These are phyloP conservation scores for Torrubiella hemipterigena DNA, from an alignment of 2,329 filamentous ascomycete genomes.

Conservation along the genomic window DNA sequence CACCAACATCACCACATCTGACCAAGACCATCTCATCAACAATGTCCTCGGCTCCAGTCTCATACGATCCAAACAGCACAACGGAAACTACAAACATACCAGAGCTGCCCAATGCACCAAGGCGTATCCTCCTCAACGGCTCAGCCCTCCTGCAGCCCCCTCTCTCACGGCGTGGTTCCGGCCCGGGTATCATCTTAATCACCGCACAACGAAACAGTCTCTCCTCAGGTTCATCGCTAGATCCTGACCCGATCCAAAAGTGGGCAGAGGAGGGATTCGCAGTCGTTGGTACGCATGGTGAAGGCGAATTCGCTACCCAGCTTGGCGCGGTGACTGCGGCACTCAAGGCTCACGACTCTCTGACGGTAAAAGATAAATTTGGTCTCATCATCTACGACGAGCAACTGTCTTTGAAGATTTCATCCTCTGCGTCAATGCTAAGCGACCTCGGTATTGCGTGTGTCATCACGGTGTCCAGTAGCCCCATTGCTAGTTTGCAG, in stretches of 20 bases:
- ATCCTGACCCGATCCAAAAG: slow-evolving; percentile 17
- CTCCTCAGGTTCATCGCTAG: slow-evolving; percentile 4
- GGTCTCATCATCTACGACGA: slow-evolving; percentile 1
- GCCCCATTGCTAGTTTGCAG: neutral
- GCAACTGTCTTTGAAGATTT: neutral
- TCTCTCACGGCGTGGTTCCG: slow-evolving; percentile 17
- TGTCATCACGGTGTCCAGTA: too few relatives aligned
- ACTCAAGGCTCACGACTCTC: neutral
- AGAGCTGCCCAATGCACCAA: slow-evolving; percentile 5
- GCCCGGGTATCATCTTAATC: slow-evolving; percentile 20
- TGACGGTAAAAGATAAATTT: neutral
- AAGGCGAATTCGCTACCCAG: neutral
- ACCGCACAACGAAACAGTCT: slow-evolving; percentile 5
- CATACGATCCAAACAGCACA: neutral
- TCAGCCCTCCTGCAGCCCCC: slow-evolving; percentile 11
- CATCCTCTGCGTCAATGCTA: too few relatives aligned
- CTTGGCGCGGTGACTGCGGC: neutral
- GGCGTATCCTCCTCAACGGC: neutral
- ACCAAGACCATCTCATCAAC: neutral
- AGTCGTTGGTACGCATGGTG: slow-evolving; percentile 11
- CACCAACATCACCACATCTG: too few relatives aligned
- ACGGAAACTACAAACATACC: neutral
- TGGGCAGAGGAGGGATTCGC: slow-evolving; percentile 24
- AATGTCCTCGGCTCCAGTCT: neutral
- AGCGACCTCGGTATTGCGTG: slow-evolving; percentile 5